Percentiles rank a stretch among this genome's conserved stretches.
Evolutionary conservation across 192 early-diverging fungal species (phyloP).

Genomic region (Dispira simplex): DNA sequence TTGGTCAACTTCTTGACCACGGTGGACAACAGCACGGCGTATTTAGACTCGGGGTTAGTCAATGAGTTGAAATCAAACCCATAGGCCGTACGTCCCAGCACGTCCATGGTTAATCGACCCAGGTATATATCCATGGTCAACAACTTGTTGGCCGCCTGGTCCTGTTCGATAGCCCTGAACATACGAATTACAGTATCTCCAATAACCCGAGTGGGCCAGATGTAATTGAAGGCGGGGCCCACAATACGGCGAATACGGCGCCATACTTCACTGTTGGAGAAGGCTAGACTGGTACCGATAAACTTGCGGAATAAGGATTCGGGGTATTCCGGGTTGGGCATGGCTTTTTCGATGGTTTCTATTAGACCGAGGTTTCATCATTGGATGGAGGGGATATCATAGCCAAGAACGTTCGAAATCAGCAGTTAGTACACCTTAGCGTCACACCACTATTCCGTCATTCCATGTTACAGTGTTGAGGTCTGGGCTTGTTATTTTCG

Average conservation of each 20-base stretch:
- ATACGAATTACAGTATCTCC: conserved; percentile 1
- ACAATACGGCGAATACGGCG: conserved; percentile 28
- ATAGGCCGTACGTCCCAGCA: conserved; percentile 35
- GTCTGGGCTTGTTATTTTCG: too few species aligned
- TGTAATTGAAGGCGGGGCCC: conserved; percentile 28
- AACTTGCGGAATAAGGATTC: conserved; percentile 10
- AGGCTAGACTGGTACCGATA: conserved; percentile 16
- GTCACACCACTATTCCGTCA: too few species aligned
- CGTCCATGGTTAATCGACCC: conserved; percentile 35
- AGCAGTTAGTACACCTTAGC: too few species aligned
- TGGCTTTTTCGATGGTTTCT: conserved; percentile 8
- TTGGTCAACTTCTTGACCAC: conserved; percentile 27
- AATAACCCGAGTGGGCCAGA: conserved; percentile 19
- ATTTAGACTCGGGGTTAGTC: conserved; percentile 23
- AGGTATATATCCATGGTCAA: conserved; percentile 21
- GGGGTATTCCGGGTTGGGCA: conserved; percentile 9
- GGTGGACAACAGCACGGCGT: conserved; percentile 27
- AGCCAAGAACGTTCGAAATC: background rate
- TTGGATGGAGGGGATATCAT: background rate
- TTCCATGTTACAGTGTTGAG: too few species aligned
- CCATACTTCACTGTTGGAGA: conserved; percentile 26
- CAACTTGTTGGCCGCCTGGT: background rate
- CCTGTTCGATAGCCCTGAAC: conserved; percentile 20
- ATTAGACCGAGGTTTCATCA: background rate
- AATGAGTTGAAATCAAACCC: conserved; percentile 35